Evolutionary conservation across 441 rosid species (phyloP).

Genomic region (Brassica balearica): DNA sequence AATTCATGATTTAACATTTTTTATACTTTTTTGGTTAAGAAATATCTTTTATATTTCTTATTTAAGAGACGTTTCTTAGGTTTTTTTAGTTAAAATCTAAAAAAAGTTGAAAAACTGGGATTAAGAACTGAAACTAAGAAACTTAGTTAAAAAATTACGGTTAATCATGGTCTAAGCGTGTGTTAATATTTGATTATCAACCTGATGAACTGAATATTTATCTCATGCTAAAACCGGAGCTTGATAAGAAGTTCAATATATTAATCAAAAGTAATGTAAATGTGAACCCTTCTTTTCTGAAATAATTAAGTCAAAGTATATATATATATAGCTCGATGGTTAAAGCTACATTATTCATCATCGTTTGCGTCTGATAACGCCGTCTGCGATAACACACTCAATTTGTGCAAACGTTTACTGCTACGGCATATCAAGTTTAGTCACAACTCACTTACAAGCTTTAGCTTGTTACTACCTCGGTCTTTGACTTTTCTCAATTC

Average conservation of each 20-base stretch:
- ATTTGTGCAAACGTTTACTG: background rate
- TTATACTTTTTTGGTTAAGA: too few species aligned
- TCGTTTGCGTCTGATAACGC: background rate
- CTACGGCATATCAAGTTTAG: background rate
- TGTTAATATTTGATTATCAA: slow-evolving; percentile 13
- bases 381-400: background rate
- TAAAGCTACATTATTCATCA: background rate
- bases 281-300: background rate
- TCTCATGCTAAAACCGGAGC: background rate
- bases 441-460: too few species aligned
- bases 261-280: background rate
- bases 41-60: too few species aligned
- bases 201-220: too few species aligned
- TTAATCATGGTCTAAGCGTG: too few species aligned
- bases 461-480: too few species aligned
- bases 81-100: too few species aligned
- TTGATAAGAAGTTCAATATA: background rate
- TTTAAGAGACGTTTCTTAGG: too few species aligned
- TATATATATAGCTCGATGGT: background rate
- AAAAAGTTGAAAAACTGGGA: too few species aligned
- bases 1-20: too few species aligned
- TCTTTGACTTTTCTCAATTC: background rate
- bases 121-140: too few species aligned
- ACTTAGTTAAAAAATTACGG: too few species aligned
- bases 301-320: background rate